These are phyloP conservation scores for Corymbia citriodora DNA, from an alignment of 441 rosid genomes.

Conservation along the genomic window DNA sequence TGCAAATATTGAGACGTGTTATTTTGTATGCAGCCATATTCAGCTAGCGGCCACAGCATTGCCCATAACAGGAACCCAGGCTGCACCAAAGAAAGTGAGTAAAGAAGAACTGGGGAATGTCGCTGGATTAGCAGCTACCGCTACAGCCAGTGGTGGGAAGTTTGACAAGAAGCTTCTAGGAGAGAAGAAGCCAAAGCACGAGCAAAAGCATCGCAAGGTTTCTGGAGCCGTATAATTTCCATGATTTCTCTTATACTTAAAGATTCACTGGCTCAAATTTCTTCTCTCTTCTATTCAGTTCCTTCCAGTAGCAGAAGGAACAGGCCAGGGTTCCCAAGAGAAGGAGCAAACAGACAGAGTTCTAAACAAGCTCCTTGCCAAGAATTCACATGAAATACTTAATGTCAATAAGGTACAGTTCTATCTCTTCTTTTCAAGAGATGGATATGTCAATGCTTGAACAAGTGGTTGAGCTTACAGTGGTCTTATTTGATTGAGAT, in stretches of 20 bases:
- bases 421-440: not conserved
- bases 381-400: conserved; percentile 85
- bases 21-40: conserved; percentile 53
- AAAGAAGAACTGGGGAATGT: conserved; percentile 76
- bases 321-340: conserved; percentile 52
- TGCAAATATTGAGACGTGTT: not conserved
- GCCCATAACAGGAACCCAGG: conserved; percentile 80
- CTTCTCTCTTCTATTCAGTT: conserved; percentile 34
- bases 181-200: conserved; percentile 73
- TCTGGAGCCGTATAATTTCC: not conserved
- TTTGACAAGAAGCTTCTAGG: conserved; percentile 82
- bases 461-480: not conserved
- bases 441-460: not conserved
- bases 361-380: conserved; percentile 64
- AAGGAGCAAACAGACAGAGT: conserved; percentile 79
- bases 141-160: conserved; percentile 95
- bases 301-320: conserved; percentile 69
- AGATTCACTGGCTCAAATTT: not conserved
- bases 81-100: conserved; percentile 57
- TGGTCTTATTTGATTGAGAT: not conserved
- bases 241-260: not conserved
- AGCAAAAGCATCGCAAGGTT: conserved; percentile 88
- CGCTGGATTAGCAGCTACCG: conserved; percentile 85
- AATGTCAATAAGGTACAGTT: conserved; percentile 68
- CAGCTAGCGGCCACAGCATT: conserved; percentile 82